Base-by-base conservation (phyloP, 495 filamentous ascomycete species). In the Penicillium nucicola region DNA sequence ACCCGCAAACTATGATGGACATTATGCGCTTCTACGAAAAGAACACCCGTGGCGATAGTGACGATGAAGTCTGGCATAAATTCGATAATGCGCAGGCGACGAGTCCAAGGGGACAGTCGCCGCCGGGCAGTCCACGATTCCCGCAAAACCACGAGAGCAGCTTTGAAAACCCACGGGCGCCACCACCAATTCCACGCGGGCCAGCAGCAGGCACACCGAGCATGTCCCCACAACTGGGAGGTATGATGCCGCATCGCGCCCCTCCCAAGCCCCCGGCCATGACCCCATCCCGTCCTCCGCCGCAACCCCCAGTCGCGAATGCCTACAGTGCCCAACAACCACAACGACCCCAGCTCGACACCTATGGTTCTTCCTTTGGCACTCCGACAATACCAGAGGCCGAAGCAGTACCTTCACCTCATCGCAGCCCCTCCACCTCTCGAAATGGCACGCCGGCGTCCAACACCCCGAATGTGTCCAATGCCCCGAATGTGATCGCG, bases 21-120 rank as follows among this genome's bases (percentile, higher is more conserved):
- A 91, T 98, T 63, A 89, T 98, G 70, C 86, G 84, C 38, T 97
- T 97, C 67, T 97, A 95, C 70, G 92, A 96, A 61, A 92, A 96
- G 67, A 95, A 89, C 55, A 84, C 87, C 11, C 89, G 89, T 40
- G 85, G 83, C 42, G 83, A 83, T 52, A 79, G 72, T 45, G 88
- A 95, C 51, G 92, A 97, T 64, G 86, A 88, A 56, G 85, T 92
- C 22, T 91, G 91, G 79, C 89, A 96, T 67, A 98, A 98, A 67
- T 96, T 98, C 66, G 89, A 92, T 43, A 84, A 95, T 73, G 91
- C 89, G 25, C 77, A 82, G 60, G 78, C 81, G 38, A 48, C 37
- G 8, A 41, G 45, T 28, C 35, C 45, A 31, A 19, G 30, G 20
- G 46, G 38, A 31, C 46, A 31, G 40, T 65, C 92, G 60, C 88